Conservation (phyloP, 345 rosid genomes). For the Hibiscus tridactylites region DNA sequence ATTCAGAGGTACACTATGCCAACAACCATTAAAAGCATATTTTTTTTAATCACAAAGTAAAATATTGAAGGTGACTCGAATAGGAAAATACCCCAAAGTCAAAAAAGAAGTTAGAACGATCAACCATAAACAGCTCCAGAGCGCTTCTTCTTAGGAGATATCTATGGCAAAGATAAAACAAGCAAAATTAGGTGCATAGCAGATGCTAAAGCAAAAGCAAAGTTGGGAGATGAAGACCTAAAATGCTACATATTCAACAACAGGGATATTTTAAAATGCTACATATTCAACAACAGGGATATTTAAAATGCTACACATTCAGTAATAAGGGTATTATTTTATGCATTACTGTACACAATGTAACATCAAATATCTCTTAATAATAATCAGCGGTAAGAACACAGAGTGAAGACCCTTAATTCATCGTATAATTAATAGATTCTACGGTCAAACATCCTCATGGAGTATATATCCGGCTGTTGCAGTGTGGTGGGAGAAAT, state of each 20-base stretch:
- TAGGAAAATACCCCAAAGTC: conserved; percentile 76
- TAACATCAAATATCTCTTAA: background rate
- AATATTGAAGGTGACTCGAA: conserved; percentile 10
- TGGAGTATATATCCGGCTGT: background rate
- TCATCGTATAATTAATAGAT: background rate
- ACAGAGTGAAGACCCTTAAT: background rate
- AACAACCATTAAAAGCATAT: conserved; percentile 4
- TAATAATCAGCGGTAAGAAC: background rate
- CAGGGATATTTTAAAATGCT: background rate
- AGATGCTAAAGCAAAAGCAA: conserved; percentile 11
- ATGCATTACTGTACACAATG: background rate
- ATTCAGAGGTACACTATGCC: background rate
- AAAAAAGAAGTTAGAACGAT: conserved; percentile 93
- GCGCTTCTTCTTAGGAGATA: conserved; percentile 96
- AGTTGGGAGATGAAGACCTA: background rate
- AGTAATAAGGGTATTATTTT: background rate
- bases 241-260: background rate
- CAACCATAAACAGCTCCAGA: conserved; percentile 93
- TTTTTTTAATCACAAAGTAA: conserved; percentile 1
- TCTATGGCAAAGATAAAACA: conserved; percentile 32
- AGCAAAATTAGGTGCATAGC: conserved; percentile 13
- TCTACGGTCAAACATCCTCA: background rate
- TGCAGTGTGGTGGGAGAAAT: background rate
- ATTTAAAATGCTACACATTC: background rate
- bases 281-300: background rate